These are phyloP conservation scores for Xylariaceae sp. DNA, from an alignment of 2,329 filamentous ascomycete species.

Conservation along the genomic window DNA sequence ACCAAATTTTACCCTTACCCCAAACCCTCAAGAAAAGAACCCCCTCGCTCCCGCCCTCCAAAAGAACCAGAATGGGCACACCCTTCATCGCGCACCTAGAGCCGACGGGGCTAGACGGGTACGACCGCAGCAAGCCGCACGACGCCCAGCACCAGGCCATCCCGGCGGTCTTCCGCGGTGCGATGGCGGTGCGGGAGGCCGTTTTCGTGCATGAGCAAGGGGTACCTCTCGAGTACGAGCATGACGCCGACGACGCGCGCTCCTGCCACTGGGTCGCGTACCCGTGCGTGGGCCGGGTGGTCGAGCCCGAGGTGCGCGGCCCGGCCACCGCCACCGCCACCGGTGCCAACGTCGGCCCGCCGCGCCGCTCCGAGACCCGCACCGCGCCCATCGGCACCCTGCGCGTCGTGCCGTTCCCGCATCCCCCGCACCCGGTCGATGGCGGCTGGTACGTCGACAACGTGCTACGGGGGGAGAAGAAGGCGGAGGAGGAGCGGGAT, in stretches of 20 bases:
- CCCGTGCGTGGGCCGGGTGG: conserved; percentile 58
- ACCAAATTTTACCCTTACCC: neutral
- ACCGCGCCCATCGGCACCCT: conserved; percentile 71
- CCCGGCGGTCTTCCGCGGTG: conserved; percentile 62
- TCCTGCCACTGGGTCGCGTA: conserved; percentile 91
- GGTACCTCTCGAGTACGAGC: conserved; percentile 67
- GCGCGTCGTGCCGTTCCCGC: conserved; percentile 80
- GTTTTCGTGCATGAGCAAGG: conserved; percentile 66
- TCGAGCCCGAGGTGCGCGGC: conserved; percentile 48
- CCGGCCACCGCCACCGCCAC: conserved; percentile 44
- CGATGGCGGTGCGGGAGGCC: conserved; percentile 62
- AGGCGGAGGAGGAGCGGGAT: conserved; percentile 26
- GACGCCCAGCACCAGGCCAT: conserved; percentile 49
- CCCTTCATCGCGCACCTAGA: conserved; percentile 53
- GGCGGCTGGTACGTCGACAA: conserved; percentile 54
- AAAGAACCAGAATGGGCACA: conserved; percentile 46
- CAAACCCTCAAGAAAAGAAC: neutral
- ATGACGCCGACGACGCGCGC: conserved; percentile 78
- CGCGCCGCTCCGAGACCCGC: conserved; percentile 48
- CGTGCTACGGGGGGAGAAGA: conserved; percentile 34
- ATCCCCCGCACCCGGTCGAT: conserved; percentile 62
- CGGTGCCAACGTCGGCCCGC: conserved; percentile 43
- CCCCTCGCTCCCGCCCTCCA: neutral
- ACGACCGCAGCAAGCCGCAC: conserved; percentile 44
- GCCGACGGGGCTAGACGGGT: conserved; percentile 53